Conservation (phyloP, 768 basidiomycete genomes). For the Auricularia cornea region DNA sequence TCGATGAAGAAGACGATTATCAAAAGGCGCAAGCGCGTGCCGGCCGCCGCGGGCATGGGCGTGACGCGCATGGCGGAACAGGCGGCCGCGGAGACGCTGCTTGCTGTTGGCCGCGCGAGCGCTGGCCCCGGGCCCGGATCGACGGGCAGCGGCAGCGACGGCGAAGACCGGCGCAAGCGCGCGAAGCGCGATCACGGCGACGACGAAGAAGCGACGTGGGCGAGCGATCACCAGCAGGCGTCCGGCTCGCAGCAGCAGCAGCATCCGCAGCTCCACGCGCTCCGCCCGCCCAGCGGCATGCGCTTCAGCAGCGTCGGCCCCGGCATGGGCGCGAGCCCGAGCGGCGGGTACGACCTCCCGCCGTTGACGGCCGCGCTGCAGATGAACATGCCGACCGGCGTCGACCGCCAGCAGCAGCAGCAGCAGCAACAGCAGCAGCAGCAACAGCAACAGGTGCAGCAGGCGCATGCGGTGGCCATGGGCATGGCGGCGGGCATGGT, state of each 20-base stretch:
- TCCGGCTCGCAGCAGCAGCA: not conserved
- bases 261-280: not conserved
- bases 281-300: not conserved
- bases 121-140: not conserved
- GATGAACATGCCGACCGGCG: not conserved
- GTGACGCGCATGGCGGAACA: slow-evolving; percentile 59
- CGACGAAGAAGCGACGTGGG: slow-evolving; percentile 28
- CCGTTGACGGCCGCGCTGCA: slow-evolving; percentile 27
- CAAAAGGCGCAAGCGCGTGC: slow-evolving; percentile 95
- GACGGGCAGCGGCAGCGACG: slow-evolving; percentile 21
- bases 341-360: slow-evolving; percentile 54
- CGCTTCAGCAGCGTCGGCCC: not conserved
- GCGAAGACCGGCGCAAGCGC: slow-evolving; percentile 48
- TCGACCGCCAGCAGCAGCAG: not conserved
- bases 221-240: not conserved
- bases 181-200: slow-evolving; percentile 41
- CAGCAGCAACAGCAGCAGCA: not conserved
- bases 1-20: slow-evolving; percentile 99
- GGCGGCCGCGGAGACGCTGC: slow-evolving; percentile 82
- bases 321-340: slow-evolving; percentile 3
- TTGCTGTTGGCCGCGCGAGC: slow-evolving; percentile 61
- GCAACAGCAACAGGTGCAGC: not conserved
- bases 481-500: slow-evolving; percentile 10
- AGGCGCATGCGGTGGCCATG: not conserved
- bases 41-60: slow-evolving; percentile 51